phyloP scores from a whole-genome alignment of 148 eudicot species.

The Camellia lanceoleosa region DNA sequence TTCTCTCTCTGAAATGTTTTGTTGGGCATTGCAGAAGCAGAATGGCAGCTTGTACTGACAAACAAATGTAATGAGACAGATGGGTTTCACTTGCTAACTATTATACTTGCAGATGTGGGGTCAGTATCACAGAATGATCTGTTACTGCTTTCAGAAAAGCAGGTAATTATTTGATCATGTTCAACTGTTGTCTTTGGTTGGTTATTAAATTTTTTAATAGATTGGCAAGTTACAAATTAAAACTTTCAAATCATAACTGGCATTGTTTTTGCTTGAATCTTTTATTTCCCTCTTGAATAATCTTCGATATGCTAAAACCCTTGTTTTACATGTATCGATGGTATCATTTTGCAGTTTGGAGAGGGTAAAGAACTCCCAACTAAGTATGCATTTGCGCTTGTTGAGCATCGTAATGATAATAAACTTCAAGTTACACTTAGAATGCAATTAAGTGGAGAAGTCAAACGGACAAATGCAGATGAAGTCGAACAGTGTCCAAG shows the following conservation, averaged over 20 bases:
- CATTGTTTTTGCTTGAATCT: background rate
- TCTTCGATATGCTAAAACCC: background rate
- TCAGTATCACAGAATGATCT: constrained; percentile 70
- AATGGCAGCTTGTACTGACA: constrained; percentile 34
- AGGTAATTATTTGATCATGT: constrained; percentile 38
- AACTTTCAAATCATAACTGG: background rate
- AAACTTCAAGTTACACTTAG: constrained; percentile 43
- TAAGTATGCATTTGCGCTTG: constrained; percentile 76
- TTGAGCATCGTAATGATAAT: constrained; percentile 64
- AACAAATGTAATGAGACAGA: constrained; percentile 57
- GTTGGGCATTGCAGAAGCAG: constrained; percentile 33
- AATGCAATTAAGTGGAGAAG: constrained; percentile 63
- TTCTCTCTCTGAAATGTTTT: constrained; percentile 4
- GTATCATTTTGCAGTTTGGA: constrained; percentile 51
- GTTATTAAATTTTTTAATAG: background rate
- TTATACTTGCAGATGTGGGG: constrained; percentile 33
- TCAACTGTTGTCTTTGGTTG: background rate
- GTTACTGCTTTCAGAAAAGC: constrained; percentile 54
- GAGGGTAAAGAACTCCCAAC: constrained; percentile 37
- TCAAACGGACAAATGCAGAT: constrained; percentile 38
- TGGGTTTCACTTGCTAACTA: constrained; percentile 55
- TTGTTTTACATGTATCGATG: constrained; percentile 6
- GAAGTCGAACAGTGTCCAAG: constrained; percentile 43
- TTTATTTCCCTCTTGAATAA: background rate
- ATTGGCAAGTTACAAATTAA: background rate